Base-by-base conservation (phyloP, 2,329 filamentous ascomycete genomes). In the Bertia moriformis region DNA sequence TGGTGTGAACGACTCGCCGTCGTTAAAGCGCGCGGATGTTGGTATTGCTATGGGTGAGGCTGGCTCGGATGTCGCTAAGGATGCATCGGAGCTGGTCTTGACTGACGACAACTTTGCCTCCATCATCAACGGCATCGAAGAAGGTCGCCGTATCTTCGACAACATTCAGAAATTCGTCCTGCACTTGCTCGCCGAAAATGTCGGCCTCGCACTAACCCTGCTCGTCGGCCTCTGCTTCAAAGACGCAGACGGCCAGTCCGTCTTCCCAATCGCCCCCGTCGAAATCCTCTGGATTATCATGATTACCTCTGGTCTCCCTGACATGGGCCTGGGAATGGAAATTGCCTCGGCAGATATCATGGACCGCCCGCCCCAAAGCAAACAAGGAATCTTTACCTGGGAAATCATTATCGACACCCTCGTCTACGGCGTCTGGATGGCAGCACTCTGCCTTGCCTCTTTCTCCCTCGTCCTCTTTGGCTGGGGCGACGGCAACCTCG, bases 281-380 rank as follows among this genome's bases (percentile, higher is more conserved):
- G 79, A 93, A 49, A 89, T 93, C 45, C 71, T 94, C 42, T 94
- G 85, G 86, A 85, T 94, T 56, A 93, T 93, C 58, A 89, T 93
- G 82, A 72, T 91, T 40, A 94, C 87, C 0, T 89, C 83, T 30
- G 83, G 80, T 1, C 76, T 91, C 56, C 86, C 86, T 1, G 87
- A 88, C 42, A 91, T 94, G 63, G 87, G 86, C 33, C 72, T 94
- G 1, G 85, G 86, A 15, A 80, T 86, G 47, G 86, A 93, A 57
- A 62, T 69, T 35, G 83, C 84, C 0, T 73, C 78, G 0, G 69
- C 73, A 2, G 82, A 89, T 51, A 78, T 93, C 44, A 85, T 93
- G 73, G 63, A 70, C 45, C 78, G 85, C 39, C 83, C 84, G 4
- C 87, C 87, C 0, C 83, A 89, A 45, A 70, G 80, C 57, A 72